Evolutionary conservation across 2,329 filamentous ascomycete species (phyloP).

Genomic region (Nothomitra cinnamomea): DNA sequence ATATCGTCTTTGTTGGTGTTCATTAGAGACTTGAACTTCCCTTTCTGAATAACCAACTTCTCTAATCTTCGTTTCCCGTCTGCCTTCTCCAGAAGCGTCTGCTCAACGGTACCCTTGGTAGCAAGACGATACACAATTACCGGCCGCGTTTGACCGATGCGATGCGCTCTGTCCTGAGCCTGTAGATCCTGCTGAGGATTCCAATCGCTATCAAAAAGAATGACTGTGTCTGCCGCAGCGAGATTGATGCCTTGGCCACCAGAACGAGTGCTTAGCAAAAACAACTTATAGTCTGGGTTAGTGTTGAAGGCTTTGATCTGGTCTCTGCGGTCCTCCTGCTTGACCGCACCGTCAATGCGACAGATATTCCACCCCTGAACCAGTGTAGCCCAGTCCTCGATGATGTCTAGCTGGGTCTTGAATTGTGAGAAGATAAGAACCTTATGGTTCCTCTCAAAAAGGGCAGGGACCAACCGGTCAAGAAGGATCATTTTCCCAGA

Average conservation of each 20-base stretch:
- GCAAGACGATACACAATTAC: slow-evolving; percentile 90
- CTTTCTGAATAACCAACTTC: slow-evolving; percentile 90
- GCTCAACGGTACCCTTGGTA: slow-evolving; percentile 84
- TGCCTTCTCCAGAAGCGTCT: slow-evolving; percentile 68
- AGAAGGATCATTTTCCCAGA: slow-evolving; percentile 94
- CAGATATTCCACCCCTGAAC: slow-evolving; percentile 67
- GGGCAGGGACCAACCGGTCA: slow-evolving; percentile 61
- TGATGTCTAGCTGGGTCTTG: slow-evolving; percentile 79
- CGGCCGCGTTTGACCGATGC: slow-evolving; percentile 82
- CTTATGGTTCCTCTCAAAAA: slow-evolving; percentile 66
- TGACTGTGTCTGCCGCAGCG: slow-evolving; percentile 77
- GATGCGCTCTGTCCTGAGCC: slow-evolving; percentile 85
- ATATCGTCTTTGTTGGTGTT: slow-evolving; percentile 23
- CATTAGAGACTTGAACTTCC: slow-evolving; percentile 48
- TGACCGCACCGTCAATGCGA: slow-evolving; percentile 78
- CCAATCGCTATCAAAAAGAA: slow-evolving; percentile 81
- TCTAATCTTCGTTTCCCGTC: slow-evolving; percentile 85
- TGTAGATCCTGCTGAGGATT: slow-evolving; percentile 96
- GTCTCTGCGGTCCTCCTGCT: slow-evolving; percentile 50
- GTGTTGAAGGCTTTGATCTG: slow-evolving; percentile 62
- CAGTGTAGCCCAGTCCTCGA: slow-evolving; percentile 70
- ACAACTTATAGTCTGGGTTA: slow-evolving; percentile 50
- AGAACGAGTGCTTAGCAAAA: slow-evolving; percentile 76
- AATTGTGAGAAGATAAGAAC: slow-evolving; percentile 95
- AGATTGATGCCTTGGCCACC: slow-evolving; percentile 94